Evolutionary conservation across 371 early-diverging fungal species (phyloP).

Genomic region (Apophysomyces elegans): DNA sequence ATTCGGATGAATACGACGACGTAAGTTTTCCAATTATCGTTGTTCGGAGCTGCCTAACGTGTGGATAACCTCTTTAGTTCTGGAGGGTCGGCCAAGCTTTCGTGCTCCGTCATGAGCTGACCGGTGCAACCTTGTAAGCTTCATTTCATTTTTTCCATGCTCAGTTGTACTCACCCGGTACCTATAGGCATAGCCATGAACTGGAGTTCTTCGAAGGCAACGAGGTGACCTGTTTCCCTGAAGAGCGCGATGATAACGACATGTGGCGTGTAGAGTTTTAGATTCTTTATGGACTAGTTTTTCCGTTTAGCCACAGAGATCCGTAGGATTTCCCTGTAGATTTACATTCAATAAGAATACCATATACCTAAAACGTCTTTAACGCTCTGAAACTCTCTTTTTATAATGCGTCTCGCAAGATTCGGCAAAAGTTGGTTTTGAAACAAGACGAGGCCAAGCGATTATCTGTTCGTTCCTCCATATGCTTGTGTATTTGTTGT

Average conservation of each 20-base stretch:
- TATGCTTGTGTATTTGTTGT: too few relatives aligned
- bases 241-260: slow-evolving; percentile 60
- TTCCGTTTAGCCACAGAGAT: too few relatives aligned
- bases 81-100: slow-evolving; percentile 56
- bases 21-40: slow-evolving; percentile 25
- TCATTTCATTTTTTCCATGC: background rate
- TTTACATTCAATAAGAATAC: too few relatives aligned
- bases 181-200: slow-evolving; percentile 50
- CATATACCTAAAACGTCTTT: too few relatives aligned
- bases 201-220: slow-evolving; percentile 36
- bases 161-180: background rate
- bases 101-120: slow-evolving; percentile 53
- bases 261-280: slow-evolving; percentile 48
- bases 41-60: background rate
- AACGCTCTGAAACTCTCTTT: too few relatives aligned
- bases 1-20: slow-evolving; percentile 32
- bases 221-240: slow-evolving; percentile 58
- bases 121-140: slow-evolving; percentile 54
- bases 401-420: too few relatives aligned
- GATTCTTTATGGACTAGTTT: background rate
- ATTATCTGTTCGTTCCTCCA: too few relatives aligned
- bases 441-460: too few relatives aligned
- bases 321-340: too few relatives aligned
- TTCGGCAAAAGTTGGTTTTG: too few relatives aligned
- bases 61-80: slow-evolving; percentile 28